Evolutionary conservation across 805 yeast species (phyloP).

Genomic region (Starmerella etchellsii): DNA sequence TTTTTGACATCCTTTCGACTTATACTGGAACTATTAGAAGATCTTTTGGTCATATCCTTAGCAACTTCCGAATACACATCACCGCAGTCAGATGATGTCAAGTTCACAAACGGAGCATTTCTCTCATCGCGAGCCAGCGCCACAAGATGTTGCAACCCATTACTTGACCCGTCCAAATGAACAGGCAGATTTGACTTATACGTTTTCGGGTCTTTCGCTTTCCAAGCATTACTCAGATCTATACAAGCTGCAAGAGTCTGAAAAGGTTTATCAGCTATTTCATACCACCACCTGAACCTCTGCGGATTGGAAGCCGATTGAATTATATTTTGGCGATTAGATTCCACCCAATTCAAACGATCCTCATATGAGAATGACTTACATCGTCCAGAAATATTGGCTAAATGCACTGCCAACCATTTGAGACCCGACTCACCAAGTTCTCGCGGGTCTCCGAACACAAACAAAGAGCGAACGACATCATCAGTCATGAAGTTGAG

Average conservation of each 20-base stretch:
- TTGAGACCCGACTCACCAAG: conserved; percentile 36
- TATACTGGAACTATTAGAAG: too few relatives aligned
- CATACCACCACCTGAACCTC: conserved; percentile 36
- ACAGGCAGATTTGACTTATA: conserved; percentile 36
- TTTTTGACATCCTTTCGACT: conserved; percentile 69
- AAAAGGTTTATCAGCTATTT: conserved; percentile 40
- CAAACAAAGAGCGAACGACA: conserved; percentile 37
- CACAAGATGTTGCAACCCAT: conserved; percentile 47
- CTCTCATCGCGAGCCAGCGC: conserved; percentile 43
- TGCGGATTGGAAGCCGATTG: conserved; percentile 35
- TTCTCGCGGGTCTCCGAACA: conserved; percentile 39
- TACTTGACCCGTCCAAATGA: conserved; percentile 48
- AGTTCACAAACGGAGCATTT: conserved; percentile 42
- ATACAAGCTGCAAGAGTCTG: conserved; percentile 41
- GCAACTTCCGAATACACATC: conserved; percentile 35
- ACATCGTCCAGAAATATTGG: conserved; percentile 41
- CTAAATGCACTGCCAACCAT: conserved; percentile 43
- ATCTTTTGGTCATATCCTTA: not conserved
- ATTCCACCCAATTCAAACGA: conserved; percentile 33
- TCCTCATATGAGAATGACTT: conserved; percentile 33
- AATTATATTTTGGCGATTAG: conserved; percentile 30
- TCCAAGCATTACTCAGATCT: conserved; percentile 35
- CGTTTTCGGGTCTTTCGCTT: conserved; percentile 31
- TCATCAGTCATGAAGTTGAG: conserved; percentile 45
- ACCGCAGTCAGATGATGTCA: conserved; percentile 38